Conservation (phyloP, 2,329 filamentous ascomycete species). For the Monilinia fructicola region DNA sequence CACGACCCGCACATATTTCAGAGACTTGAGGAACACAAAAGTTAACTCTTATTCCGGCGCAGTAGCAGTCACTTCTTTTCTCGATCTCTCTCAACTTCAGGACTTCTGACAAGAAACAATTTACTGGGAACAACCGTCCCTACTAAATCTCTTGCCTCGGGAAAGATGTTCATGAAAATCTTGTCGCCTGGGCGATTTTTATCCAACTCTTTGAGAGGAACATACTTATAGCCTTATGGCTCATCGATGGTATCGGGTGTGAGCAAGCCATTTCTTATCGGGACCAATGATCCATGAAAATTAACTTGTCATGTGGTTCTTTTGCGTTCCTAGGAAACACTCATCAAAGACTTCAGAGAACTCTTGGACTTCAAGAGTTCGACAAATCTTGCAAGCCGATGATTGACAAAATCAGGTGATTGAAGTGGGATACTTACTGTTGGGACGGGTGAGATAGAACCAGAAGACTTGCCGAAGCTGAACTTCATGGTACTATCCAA, state of each 20-base stretch:
- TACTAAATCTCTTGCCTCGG: no score
- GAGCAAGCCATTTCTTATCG: slow-evolving; percentile 20
- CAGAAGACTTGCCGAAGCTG: slow-evolving; percentile 27
- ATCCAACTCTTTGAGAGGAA: slow-evolving; percentile 51
- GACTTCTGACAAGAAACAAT: no score
- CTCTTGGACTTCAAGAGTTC: slow-evolving; percentile 8
- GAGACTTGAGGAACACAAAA: no score
- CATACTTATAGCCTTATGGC: slow-evolving; percentile 33
- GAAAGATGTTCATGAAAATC: no score
- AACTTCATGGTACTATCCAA: slow-evolving; percentile 10
- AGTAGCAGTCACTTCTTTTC: no score
- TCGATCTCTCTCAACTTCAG: no score
- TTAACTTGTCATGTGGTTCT: slow-evolving; percentile 19
- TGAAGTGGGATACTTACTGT: neutral
- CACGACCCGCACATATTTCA: no score
- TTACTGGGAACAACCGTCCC: no score
- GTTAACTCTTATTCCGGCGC: no score
- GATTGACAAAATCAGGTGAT: neutral
- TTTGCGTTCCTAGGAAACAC: slow-evolving; percentile 24
- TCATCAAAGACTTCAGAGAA: slow-evolving; percentile 24
- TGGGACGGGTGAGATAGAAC: slow-evolving; percentile 38
- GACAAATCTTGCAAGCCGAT: neutral
- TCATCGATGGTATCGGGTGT: neutral
- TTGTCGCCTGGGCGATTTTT: slow-evolving; percentile 44
- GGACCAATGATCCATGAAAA: slow-evolving; percentile 21